Evolutionary conservation across 192 early-diverging fungal genomes (phyloP).

Genomic region (Coemansia sp.): DNA sequence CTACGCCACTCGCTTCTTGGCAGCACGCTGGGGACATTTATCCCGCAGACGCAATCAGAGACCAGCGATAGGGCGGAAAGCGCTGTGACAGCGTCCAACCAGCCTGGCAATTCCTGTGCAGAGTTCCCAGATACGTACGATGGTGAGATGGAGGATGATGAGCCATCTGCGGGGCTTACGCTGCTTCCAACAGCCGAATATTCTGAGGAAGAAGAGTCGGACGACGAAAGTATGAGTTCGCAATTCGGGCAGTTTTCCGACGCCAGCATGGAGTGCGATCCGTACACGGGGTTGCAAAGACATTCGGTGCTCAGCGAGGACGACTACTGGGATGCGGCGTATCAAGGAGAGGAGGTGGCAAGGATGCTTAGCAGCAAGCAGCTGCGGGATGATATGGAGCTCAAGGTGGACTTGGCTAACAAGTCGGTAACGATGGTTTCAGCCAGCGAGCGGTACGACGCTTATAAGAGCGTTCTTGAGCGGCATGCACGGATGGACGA

Average conservation of each 20-base stretch:
- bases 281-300: conserved; percentile 13
- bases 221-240: background rate
- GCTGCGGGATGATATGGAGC: background rate
- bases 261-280: conserved; percentile 18
- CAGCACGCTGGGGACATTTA: background rate
- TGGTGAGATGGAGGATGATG: background rate
- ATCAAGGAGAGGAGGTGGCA: conserved; percentile 36
- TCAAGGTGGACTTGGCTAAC: background rate
- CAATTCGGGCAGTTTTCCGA: conserved; percentile 25
- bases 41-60: background rate
- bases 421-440: conserved; percentile 19
- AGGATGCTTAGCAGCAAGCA: background rate
- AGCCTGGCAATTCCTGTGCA: background rate
- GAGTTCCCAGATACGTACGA: conserved; percentile 1
- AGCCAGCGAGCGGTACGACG: conserved; percentile 24
- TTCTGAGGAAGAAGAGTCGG: conserved; percentile 7
- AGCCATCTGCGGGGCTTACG: conserved; percentile 11
- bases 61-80: no score
- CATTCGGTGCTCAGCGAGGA: background rate
- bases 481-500: conserved; percentile 11
- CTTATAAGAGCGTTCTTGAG: conserved; percentile 30
- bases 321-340: conserved; percentile 49
- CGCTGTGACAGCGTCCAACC: background rate
- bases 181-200: conserved; percentile 28
- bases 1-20: background rate